Percentiles rank a stretch among this genome's conserved stretches.
Conservation (phyloP, 108 stramenopile species). For the Fragilaria radians region DNA sequence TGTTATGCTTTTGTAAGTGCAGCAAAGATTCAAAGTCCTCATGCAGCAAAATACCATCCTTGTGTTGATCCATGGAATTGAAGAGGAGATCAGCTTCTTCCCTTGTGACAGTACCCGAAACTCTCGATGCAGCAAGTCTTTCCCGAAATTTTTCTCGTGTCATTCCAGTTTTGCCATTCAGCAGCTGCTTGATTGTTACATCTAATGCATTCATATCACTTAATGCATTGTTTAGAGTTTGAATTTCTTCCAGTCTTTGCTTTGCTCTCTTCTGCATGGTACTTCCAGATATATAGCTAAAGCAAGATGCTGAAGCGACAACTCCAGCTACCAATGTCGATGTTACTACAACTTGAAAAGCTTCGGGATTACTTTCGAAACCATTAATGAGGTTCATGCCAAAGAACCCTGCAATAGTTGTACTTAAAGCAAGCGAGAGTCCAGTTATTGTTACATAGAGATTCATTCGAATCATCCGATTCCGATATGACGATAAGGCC, state of each 20-base stretch:
- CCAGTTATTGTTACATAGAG: constrained; percentile 63
- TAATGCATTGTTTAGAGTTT: constrained; percentile 39
- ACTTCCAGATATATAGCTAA: constrained; percentile 31
- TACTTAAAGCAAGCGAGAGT: constrained; percentile 51
- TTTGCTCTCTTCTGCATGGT: constrained; percentile 31
- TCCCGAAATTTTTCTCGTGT: constrained; percentile 18
- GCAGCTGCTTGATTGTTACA: constrained; percentile 32
- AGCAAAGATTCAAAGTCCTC: too few relatives aligned
- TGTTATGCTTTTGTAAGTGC: too few relatives aligned
- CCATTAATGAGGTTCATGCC: constrained; percentile 89
- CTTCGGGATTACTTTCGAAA: constrained; percentile 47
- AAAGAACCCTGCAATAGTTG: constrained; percentile 78
- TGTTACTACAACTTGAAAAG: constrained; percentile 46
- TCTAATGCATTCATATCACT: constrained; percentile 55
- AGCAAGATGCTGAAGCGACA: constrained; percentile 17
- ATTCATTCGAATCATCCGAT: constrained; percentile 84
- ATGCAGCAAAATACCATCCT: constrained; percentile 21
- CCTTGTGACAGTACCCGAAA: constrained; percentile 17
- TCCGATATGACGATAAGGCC: constrained; percentile 70
- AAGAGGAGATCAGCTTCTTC: constrained; percentile 43
- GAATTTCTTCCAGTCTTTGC: constrained; percentile 42
- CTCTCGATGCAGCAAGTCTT: constrained; percentile 13
- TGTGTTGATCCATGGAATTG: constrained; percentile 28
- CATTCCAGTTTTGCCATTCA: constrained; percentile 14
- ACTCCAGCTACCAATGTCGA: constrained; percentile 9